These are phyloP conservation scores for Sextonia rubra DNA, from an alignment of 164 flowering plant genomes.

Conservation along the genomic window DNA sequence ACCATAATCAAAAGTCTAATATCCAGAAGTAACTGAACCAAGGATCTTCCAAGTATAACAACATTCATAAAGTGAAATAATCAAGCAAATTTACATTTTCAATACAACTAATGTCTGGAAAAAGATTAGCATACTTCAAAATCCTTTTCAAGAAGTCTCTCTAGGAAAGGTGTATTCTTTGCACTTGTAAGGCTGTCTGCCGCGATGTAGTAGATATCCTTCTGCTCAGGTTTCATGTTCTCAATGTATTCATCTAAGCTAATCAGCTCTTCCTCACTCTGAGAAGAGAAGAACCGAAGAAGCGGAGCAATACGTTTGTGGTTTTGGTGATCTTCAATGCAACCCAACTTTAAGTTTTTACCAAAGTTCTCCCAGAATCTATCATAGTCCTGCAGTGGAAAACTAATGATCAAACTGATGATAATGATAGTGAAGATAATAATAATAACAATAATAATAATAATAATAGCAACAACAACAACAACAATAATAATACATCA, in stretches of 20 bases:
- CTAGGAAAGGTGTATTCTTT: conserved; percentile 79
- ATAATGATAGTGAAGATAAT: too few relatives aligned
- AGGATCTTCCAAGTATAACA: too few relatives aligned
- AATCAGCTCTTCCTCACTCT: conserved; percentile 75
- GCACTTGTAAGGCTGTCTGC: conserved; percentile 86
- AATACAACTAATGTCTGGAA: not conserved
- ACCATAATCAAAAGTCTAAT: not conserved
- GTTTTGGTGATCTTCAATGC: conserved; percentile 90
- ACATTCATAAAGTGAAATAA: too few relatives aligned
- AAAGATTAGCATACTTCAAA: conserved; percentile 46
- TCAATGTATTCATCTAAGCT: conserved; percentile 94
- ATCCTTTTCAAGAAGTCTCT: conserved; percentile 71
- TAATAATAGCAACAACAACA: too few relatives aligned
- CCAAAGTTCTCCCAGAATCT: conserved; percentile 94
- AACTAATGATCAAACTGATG: too few relatives aligned
- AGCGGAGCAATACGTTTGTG: conserved; percentile 92
- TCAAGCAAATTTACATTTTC: not conserved
- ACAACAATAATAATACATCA: too few relatives aligned
- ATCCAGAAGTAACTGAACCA: too few relatives aligned
- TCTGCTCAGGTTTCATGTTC: conserved; percentile 95
- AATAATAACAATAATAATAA: too few relatives aligned
- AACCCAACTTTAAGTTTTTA: conserved; percentile 78
- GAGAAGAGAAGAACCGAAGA: conserved; percentile 87
- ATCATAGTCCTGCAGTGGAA: conserved; percentile 72
- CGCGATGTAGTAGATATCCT: conserved; percentile 87